These are phyloP conservation scores for Pseudocercospora musae DNA, from an alignment of 2,329 filamentous ascomycete species.

Conservation along the genomic window DNA sequence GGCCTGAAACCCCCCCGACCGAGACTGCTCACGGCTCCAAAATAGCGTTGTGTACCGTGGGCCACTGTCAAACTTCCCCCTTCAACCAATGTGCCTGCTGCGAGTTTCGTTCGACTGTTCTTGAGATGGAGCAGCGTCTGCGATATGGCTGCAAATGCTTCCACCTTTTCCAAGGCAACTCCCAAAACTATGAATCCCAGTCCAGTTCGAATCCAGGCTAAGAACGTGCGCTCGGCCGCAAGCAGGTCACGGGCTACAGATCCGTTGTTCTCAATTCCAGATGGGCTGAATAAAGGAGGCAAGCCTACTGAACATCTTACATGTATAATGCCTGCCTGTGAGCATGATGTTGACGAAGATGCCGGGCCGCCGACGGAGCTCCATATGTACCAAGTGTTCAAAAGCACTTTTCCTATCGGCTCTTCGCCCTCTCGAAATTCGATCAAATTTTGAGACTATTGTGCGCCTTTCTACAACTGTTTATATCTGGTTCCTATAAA, in stretches of 20 bases:
- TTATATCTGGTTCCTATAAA: no score
- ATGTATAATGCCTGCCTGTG: background rate
- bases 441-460: no score
- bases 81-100: constrained; percentile 41
- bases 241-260: constrained; percentile 53
- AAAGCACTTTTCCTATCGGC: no score
- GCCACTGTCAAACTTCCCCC: constrained; percentile 47
- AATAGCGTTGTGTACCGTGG: constrained; percentile 50
- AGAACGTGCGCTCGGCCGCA: constrained; percentile 53
- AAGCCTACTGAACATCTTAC: background rate
- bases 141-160: constrained; percentile 35
- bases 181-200: constrained; percentile 53
- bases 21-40: constrained; percentile 42
- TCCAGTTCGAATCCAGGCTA: constrained; percentile 52
- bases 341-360: no score
- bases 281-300: constrained; percentile 14
- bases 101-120: constrained; percentile 32
- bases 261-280: constrained; percentile 45
- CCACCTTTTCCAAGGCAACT: constrained; percentile 51
- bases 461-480: no score
- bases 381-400: no score
- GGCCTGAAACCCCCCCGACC: constrained; percentile 45
- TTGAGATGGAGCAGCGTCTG: constrained; percentile 30
- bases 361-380: no score
- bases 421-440: no score